A percentile compares a stretch with the other conserved stretches of the same genome.
Evolutionary conservation across 495 filamentous ascomycete species (phyloP).

Genomic region (Podospora australis): DNA sequence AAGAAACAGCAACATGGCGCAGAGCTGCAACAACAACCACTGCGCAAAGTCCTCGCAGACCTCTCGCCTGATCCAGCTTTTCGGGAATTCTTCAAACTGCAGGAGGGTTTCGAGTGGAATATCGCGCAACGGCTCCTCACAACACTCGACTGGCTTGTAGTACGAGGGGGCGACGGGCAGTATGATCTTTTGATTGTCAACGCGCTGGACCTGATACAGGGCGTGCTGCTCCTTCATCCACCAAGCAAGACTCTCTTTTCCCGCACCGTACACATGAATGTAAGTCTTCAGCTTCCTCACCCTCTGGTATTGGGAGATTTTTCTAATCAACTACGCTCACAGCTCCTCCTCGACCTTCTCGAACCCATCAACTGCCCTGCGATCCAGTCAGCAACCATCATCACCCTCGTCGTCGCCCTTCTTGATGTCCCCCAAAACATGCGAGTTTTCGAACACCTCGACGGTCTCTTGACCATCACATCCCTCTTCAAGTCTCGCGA

Average conservation of each 20-base stretch:
- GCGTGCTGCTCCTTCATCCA: conserved; percentile 85
- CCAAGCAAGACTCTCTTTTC: conserved; percentile 82
- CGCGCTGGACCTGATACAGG: conserved; percentile 85
- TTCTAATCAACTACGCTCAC: conserved; percentile 1
- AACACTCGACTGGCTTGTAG: conserved; percentile 82
- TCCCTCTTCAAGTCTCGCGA: conserved; percentile 81
- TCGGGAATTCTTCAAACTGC: conserved; percentile 90
- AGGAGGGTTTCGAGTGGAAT: conserved; percentile 98
- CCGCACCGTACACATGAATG: conserved; percentile 91
- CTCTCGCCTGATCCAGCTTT: conserved; percentile 84
- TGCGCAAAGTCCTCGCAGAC: conserved; percentile 56
- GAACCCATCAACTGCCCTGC: conserved; percentile 87
- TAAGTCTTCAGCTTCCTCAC: conserved; percentile 25
- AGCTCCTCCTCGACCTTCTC: conserved; percentile 87
- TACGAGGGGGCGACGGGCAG: conserved; percentile 68
- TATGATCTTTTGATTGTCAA: conserved; percentile 87
- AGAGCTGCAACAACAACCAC: conserved; percentile 18
- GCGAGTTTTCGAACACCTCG: conserved; percentile 85
- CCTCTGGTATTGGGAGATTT: not conserved
- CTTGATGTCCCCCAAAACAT: conserved; percentile 78
- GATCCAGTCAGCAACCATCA: conserved; percentile 81
- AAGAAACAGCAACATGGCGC: conserved; percentile 22
- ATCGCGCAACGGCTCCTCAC: conserved; percentile 79
- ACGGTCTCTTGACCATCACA: conserved; percentile 88
- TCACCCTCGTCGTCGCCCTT: conserved; percentile 83